Evolutionary conservation across 2,329 filamentous ascomycete species (phyloP).

Genomic region (Fusarium graminum): DNA sequence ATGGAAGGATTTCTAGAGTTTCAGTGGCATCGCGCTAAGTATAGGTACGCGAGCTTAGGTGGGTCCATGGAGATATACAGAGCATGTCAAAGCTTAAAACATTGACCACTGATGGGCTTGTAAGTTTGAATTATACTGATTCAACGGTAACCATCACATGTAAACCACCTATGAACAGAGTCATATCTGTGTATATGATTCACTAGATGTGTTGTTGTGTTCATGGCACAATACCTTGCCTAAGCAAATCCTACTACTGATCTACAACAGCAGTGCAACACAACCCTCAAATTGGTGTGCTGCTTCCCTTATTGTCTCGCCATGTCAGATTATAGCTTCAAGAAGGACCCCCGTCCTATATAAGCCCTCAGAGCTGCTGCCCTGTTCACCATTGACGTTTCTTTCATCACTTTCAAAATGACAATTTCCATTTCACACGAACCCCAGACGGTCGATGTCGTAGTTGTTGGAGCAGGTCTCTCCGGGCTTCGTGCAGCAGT

Average conservation of each 20-base stretch:
- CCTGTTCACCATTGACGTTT: background rate
- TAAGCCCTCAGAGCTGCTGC: background rate
- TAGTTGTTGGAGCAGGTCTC: slow-evolving; percentile 49
- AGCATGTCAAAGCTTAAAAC: background rate
- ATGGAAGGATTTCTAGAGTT: background rate
- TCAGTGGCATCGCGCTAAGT: slow-evolving; percentile 10
- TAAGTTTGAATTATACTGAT: background rate
- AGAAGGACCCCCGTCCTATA: slow-evolving; percentile 2
- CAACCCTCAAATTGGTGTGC: background rate
- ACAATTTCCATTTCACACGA: slow-evolving; percentile 4
- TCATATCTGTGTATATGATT: background rate
- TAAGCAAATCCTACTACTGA: slow-evolving; percentile 13
- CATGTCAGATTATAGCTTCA: slow-evolving; percentile 31
- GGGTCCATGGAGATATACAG: slow-evolving; percentile 19
- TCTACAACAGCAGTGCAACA: background rate
- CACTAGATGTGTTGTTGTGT: no score
- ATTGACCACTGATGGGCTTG: background rate
- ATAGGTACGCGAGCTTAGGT: slow-evolving; percentile 8
- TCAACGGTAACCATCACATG: background rate
- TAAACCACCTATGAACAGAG: background rate
- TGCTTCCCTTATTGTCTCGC: background rate
- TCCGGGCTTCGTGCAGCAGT: slow-evolving; percentile 54
- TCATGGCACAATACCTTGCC: no score
- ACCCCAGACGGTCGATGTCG: slow-evolving; percentile 27
- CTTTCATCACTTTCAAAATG: slow-evolving; percentile 13